Percentiles rank a stretch among this genome's conserved stretches.
Evolutionary conservation across 148 eudicot genomes (phyloP).

Genomic region (Cornus florida): DNA sequence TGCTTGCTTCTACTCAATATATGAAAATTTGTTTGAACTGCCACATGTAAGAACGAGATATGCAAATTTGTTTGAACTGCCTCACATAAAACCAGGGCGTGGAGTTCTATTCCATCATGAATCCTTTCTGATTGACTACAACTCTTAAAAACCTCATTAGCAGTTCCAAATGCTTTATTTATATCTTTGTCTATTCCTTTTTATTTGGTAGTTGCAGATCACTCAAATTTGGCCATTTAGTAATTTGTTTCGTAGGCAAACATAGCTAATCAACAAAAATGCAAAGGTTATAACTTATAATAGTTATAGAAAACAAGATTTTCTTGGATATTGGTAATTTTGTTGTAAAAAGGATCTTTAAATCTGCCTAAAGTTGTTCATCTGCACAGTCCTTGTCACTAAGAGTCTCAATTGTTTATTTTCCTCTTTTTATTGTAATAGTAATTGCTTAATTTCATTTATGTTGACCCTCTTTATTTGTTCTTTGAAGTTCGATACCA

Average conservation of each 20-base stretch:
- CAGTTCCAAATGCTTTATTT: not conserved
- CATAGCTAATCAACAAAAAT: not conserved
- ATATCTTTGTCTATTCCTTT: not conserved
- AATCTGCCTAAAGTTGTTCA: not conserved
- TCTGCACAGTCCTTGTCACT: not conserved
- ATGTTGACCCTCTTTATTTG: conserved; percentile 11
- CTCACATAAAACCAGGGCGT: too few species aligned
- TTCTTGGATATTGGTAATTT: not conserved
- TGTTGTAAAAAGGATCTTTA: not conserved
- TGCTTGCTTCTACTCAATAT: too few species aligned
- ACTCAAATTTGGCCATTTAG: not conserved
- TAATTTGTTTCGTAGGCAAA: not conserved
- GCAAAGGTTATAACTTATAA: not conserved
- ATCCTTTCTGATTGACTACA: too few species aligned
- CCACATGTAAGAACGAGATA: too few species aligned
- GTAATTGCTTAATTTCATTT: not conserved
- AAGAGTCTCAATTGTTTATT: not conserved
- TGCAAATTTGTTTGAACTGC: too few species aligned
- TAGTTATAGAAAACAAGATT: not conserved
- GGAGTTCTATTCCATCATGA: too few species aligned
- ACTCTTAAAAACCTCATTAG: too few species aligned
- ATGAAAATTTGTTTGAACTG: too few species aligned
- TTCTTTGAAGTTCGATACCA: conserved; percentile 79
- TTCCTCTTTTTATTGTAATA: not conserved
- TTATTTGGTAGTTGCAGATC: not conserved